These are phyloP conservation scores for Annulohypoxylon bovei DNA, from an alignment of 495 filamentous ascomycete genomes.

Conservation along the genomic window DNA sequence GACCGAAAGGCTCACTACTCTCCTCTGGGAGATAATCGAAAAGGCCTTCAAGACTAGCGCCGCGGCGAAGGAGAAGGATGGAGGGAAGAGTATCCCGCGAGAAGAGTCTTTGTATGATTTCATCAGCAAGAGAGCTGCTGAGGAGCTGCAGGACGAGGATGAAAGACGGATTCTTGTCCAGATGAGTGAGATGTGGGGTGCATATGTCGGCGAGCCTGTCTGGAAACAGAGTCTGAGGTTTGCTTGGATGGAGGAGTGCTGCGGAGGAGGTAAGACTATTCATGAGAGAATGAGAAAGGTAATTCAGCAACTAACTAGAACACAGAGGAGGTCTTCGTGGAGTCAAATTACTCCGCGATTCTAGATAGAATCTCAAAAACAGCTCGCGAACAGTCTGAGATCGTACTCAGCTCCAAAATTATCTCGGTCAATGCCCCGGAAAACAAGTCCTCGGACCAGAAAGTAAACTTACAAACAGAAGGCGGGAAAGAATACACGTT, in stretches of 20 bases:
- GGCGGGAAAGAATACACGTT: slow-evolving; percentile 54
- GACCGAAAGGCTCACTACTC: slow-evolving; percentile 61
- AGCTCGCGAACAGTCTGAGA: slow-evolving; percentile 61
- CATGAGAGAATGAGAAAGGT: background rate
- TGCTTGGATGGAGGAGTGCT: slow-evolving; percentile 78
- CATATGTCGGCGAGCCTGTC: slow-evolving; percentile 74
- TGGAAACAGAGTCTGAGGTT: slow-evolving; percentile 76
- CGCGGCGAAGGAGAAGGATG: slow-evolving; percentile 47
- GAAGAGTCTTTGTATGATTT: slow-evolving; percentile 73
- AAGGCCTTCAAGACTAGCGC: slow-evolving; percentile 76
- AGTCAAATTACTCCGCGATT: slow-evolving; percentile 73
- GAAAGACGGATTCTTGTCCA: slow-evolving; percentile 51
- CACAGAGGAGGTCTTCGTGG: slow-evolving; percentile 73
- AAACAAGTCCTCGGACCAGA: slow-evolving; percentile 33
- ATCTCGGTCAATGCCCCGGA: slow-evolving; percentile 52
- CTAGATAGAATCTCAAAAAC: slow-evolving; percentile 64
- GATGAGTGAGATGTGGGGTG: slow-evolving; percentile 73
- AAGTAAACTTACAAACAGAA: slow-evolving; percentile 55
- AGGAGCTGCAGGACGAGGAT: slow-evolving; percentile 29
- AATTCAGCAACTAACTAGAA: slow-evolving; percentile 6
- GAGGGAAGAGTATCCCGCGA: slow-evolving; percentile 61
- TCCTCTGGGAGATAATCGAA: slow-evolving; percentile 73
- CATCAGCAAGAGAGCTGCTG: slow-evolving; percentile 57
- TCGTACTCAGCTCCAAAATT: slow-evolving; percentile 64
- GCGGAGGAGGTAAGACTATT: slow-evolving; percentile 69